Base-by-base conservation (phyloP, 1,139 yeast genomes). In the Taphrina flavorubra region DNA sequence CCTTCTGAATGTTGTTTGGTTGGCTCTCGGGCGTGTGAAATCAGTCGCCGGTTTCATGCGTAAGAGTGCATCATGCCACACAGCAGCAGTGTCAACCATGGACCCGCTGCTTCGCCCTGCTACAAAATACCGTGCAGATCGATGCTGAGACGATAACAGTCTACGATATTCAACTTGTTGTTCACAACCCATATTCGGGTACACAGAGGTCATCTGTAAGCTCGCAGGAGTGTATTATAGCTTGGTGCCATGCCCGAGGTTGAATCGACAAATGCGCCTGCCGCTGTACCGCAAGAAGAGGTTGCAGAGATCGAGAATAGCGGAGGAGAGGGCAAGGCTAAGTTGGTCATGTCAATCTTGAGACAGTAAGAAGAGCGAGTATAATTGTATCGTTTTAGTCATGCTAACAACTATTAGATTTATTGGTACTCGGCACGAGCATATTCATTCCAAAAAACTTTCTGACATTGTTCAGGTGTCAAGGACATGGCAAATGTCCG, bases 401-500 rank as follows among this genome's bases (percentile, higher is more conserved):
- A 49, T 31, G 20, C 25, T 37, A 20, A 40, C 36, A 25, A 16
- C 20, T 11, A 5, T 25, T 16, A 62, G 66, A 62, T 62, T 62
- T 18, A 62, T 62, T 36, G 66, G 66, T 62, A 40, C 40, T 31
- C 25, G 31, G 31, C 11, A 10, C 13, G 37, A 14, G 56, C 3
- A 14, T 39, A 39, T 39, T 3, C 42, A 37, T 39, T 39, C 31
- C 31, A 39, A 5, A 25, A 13, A 25, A 34, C 4, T 14, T 44
- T 55, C 42, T 25, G 20, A n/a, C 4, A 39, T 14, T 39, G 34
- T 1, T 37, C 47, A 40, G 70, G 70, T 4, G 69, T 69, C 44
- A 69, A 69, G 49, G 71, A 69, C 53, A 60, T 69, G 58, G 71
- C 70, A 44, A 31, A 37, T 18, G 67, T 67, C 25, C 70, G 71